Percentiles rank a stretch among this genome's conserved stretches.
These are phyloP conservation scores for Volvariella volvacea DNA, from an alignment of 1,284 basidiomycete species.

Conservation along the genomic window DNA sequence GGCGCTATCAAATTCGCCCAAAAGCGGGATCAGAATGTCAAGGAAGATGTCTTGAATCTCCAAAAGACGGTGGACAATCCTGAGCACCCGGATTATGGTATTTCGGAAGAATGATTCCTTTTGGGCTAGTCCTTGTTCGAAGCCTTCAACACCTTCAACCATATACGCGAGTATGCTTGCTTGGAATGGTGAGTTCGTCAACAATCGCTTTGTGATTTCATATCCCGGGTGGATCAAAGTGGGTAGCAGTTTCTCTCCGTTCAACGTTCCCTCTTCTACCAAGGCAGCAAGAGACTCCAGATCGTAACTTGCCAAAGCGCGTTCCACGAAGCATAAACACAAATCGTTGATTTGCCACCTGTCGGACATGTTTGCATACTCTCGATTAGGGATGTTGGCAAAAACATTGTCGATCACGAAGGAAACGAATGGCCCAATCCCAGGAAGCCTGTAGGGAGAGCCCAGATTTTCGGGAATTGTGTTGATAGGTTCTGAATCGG, in stretches of 20 bases:
- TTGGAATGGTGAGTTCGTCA: slow-evolving; percentile 71
- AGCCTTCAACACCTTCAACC: slow-evolving; percentile 69
- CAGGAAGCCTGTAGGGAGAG: slow-evolving; percentile 67
- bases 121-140: slow-evolving; percentile 63
- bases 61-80: slow-evolving; percentile 79
- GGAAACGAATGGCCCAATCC: slow-evolving; percentile 70
- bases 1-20: slow-evolving; percentile 58
- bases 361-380: slow-evolving; percentile 72
- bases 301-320: slow-evolving; percentile 77
- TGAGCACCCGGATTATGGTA: slow-evolving; percentile 75
- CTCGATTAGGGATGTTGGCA: slow-evolving; percentile 59
- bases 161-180: slow-evolving; percentile 71
- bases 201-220: slow-evolving; percentile 75
- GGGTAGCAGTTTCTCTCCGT: slow-evolving; percentile 44
- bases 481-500: slow-evolving; percentile 55
- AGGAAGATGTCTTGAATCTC: slow-evolving; percentile 88
- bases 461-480: slow-evolving; percentile 77
- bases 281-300: slow-evolving; percentile 56
- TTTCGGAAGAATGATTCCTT: slow-evolving; percentile 67
- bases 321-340: slow-evolving; percentile 82
- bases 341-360: slow-evolving; percentile 85
- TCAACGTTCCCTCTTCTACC: slow-evolving; percentile 43
- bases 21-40: slow-evolving; percentile 79
- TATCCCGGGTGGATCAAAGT: slow-evolving; percentile 82
- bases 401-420: slow-evolving; percentile 92